Conservation (phyloP, 2,329 filamentous ascomycete genomes). For the Fusarium paranaense region DNA sequence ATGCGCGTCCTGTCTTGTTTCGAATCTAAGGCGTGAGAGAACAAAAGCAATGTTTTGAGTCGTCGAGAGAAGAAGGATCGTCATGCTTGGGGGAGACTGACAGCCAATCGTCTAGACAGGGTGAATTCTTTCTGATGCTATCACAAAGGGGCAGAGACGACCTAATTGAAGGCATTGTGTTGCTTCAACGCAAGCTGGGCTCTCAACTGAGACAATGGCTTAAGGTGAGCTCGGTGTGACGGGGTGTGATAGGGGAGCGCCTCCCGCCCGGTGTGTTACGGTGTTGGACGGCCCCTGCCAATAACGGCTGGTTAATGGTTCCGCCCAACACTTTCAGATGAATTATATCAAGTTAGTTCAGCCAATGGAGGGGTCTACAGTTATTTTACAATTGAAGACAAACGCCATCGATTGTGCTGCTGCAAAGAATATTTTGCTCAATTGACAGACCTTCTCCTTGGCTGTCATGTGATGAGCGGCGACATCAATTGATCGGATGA, state of each 20-base stretch:
- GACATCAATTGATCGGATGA: not conserved
- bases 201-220: not conserved
- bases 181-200: not conserved
- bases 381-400: not conserved
- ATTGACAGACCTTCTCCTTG: not conserved
- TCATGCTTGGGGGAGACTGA: not conserved
- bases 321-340: not conserved
- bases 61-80: not conserved
- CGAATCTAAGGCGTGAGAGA: not conserved
- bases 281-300: not conserved
- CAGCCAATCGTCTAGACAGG: not conserved
- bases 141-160: not conserved
- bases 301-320: not conserved
- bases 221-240: not conserved
- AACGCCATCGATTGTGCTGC: not conserved
- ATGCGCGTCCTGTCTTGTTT: not conserved
- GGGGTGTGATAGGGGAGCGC: not conserved
- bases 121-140: not conserved
- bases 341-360: not conserved
- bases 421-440: not conserved
- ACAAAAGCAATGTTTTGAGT: not conserved
- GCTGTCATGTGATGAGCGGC: not conserved
- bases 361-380: not conserved
- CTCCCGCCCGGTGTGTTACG: not conserved
- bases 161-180: not conserved